phyloP scores from a whole-genome alignment of 805 yeast genomes.

The Nakazawaea sp. region DNA sequence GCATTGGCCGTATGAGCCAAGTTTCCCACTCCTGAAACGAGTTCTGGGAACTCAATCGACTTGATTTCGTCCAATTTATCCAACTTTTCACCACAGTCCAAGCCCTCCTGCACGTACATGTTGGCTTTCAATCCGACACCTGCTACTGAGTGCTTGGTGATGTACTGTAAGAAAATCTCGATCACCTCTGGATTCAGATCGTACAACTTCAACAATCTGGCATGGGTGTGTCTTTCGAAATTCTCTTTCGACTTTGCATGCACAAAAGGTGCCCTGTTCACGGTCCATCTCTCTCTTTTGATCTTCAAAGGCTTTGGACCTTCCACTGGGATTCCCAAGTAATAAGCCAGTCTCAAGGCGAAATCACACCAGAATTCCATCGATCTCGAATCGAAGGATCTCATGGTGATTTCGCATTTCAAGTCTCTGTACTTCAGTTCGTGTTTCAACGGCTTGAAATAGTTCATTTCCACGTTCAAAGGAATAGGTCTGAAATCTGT shows the following conservation, averaged over 20 bases:
- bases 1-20: constrained; percentile 22
- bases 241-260: constrained; percentile 93
- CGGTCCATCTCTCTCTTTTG: constrained; percentile 86
- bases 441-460: constrained; percentile 72
- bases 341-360: constrained; percentile 84
- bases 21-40: constrained; percentile 14
- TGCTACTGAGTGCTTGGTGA: constrained; percentile 67
- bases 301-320: constrained; percentile 66
- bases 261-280: constrained; percentile 86
- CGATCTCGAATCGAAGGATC: constrained; percentile 64
- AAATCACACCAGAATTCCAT: constrained; percentile 77
- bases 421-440: constrained; percentile 63
- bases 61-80: constrained; percentile 20
- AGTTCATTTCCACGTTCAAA: constrained; percentile 74
- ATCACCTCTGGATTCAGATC: constrained; percentile 83
- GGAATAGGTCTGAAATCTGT: constrained; percentile 56
- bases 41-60: constrained; percentile 17
- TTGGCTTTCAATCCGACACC: constrained; percentile 83
- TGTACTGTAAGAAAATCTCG: constrained; percentile 73
- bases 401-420: constrained; percentile 71
- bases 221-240: constrained; percentile 81
- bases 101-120: constrained; percentile 47
- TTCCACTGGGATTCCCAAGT: constrained; percentile 78
- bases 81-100: constrained; percentile 35
- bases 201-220: constrained; percentile 65